Base-by-base conservation (phyloP, 176 grass and related monocot genomes). In the Leersia perrieri region DNA sequence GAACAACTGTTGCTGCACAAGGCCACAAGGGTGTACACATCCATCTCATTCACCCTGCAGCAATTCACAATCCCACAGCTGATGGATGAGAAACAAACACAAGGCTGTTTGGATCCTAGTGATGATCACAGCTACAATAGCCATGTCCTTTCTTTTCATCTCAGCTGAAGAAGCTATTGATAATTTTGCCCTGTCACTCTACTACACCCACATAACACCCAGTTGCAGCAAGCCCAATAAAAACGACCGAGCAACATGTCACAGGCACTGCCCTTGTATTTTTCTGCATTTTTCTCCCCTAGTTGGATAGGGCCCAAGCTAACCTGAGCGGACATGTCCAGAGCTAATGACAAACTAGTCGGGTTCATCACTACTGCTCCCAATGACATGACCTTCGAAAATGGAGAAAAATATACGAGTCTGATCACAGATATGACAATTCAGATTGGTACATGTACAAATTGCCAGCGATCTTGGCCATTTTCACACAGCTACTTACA, bases 191-290 rank as follows among this genome's bases (percentile, higher is more conserved):
- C 3, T 68, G 63, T 29, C 77, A 12, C n/a, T n/a, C 35, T 58
- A 25, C 7, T 23, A n/a, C n/a, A 27, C 31, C 42, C 77, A 55
- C 77, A 13, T 55, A 80, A 38, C 42, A 55, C 77, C 77, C 63
- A 26, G 42, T 0, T 34, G 63, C 42, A 47, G 12, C 42, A 16
- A 22, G 7, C 30, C 63, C 76, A 51, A 51, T n/a, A 22, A 22
- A 25, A 27, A 63, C 28, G 28, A 51, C 16, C 28, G 13, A 16
- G 30, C 15, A 35, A 27, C 60, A 18, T 26, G 75, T 45, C 74
- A 29, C 55, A 40, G 14, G 55, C 25, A 40, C 49, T 38, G 27
- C 11, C 53, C 9, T n/a, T 58, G 53, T 58, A 58, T 58, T 25
- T 58, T 23, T 58, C 8, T 11, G 53, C 9, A 13, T n/a, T 58